These are phyloP conservation scores for Penicillium odoratum DNA, from an alignment of 495 filamentous ascomycete genomes.

Conservation along the genomic window DNA sequence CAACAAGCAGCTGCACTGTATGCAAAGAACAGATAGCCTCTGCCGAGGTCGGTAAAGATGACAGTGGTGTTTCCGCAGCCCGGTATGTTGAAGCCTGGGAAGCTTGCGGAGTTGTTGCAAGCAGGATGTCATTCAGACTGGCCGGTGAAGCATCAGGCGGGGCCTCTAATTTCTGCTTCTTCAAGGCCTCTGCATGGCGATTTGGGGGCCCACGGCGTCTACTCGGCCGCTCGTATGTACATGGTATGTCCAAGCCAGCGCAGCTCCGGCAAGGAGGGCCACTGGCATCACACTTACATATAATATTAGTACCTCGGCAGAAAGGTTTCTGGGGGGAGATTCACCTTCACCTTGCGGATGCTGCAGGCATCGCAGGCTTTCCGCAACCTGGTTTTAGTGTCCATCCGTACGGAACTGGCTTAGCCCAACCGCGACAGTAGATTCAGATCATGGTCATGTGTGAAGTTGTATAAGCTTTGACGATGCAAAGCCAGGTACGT, in stretches of 20 bases:
- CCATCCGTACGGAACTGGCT: conserved; percentile 33
- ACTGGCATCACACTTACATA: conserved; percentile 70
- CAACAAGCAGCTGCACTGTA: conserved; percentile 66
- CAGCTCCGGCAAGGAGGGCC: conserved; percentile 81
- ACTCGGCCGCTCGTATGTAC: conserved; percentile 77
- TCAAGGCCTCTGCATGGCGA: conserved; percentile 79
- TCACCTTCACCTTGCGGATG: conserved; percentile 81
- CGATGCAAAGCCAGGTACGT: conserved; percentile 13
- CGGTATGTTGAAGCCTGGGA: conserved; percentile 17
- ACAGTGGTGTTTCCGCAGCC: conserved; percentile 23
- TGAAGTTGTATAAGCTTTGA: conserved; percentile 3
- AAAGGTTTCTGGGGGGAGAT: conserved; percentile 14
- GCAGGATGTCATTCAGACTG: conserved; percentile 27
- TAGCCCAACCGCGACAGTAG: conserved; percentile 25
- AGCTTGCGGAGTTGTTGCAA: conserved; percentile 25
- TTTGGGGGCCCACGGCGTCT: conserved; percentile 84
- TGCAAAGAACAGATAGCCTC: conserved; percentile 74
- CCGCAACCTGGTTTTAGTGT: conserved; percentile 56
- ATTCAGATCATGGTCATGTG: conserved; percentile 21
- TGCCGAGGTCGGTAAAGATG: conserved; percentile 41
- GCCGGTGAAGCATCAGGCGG: conserved; percentile 26
- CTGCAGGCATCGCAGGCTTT: conserved; percentile 87
- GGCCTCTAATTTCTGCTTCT: conserved; percentile 59
- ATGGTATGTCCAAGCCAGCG: conserved; percentile 74
- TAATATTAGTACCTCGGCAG: conserved; percentile 12